These are phyloP conservation scores for Fraxinus nigra DNA, from an alignment of 305 asterid genomes.

Conservation along the genomic window DNA sequence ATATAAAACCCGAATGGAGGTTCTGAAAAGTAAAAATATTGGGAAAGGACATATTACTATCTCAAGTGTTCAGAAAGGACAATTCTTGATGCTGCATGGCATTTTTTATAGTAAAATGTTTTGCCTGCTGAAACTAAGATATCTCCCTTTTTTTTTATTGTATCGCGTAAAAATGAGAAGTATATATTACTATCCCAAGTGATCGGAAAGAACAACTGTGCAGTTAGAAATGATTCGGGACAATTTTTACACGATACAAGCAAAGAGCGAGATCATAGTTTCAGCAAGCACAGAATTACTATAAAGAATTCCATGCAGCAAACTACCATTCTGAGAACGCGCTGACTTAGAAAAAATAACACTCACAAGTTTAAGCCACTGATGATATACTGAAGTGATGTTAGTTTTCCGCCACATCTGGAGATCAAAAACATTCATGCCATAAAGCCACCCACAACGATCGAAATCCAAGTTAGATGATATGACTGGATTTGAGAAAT, in stretches of 20 bases:
- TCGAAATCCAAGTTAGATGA: conserved; percentile 43
- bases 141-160: no score
- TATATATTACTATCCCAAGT: no score
- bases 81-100: neutral
- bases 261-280: neutral
- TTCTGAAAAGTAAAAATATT: conserved; percentile 35
- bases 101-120: no score
- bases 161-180: no score
- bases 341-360: conserved; percentile 8
- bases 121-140: no score
- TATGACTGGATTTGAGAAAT: conserved; percentile 55
- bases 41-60: neutral
- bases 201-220: neutral
- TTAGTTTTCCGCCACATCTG: conserved; percentile 67
- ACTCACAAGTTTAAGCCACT: conserved; percentile 82
- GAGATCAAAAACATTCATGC: conserved; percentile 71
- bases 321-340: neutral
- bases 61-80: neutral
- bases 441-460: conserved; percentile 72
- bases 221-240: neutral
- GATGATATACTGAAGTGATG: conserved; percentile 63
- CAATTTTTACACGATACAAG: conserved; percentile 5
- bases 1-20: conserved; percentile 55
- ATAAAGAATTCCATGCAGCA: neutral
- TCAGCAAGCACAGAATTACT: neutral